A percentile compares a stretch with the other conserved stretches of the same genome.
Evolutionary conservation across 148 eudicot genomes (phyloP).

Genomic region (Pouteria glomerata): DNA sequence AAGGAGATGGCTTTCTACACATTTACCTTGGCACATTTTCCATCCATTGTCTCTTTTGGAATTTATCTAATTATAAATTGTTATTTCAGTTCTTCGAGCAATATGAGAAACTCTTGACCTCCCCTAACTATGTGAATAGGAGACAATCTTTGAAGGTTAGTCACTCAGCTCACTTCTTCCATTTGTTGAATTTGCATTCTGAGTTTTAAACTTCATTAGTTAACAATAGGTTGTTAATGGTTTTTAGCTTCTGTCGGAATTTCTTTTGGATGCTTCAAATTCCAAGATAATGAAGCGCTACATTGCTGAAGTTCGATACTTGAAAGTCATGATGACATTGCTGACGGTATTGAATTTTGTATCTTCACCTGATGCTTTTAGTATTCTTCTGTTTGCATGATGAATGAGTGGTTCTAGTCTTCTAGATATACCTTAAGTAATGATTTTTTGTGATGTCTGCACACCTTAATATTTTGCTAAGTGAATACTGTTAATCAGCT

Average conservation of each 20-base stretch:
- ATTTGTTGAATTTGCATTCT: conserved; percentile 50
- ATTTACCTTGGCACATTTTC: neutral
- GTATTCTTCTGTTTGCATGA: neutral
- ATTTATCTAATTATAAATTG: conserved; percentile 18
- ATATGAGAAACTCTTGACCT: conserved; percentile 72
- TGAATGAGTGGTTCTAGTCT: neutral
- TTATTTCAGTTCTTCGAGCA: conserved; percentile 72
- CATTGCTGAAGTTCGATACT: conserved; percentile 72
- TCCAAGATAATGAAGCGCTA: conserved; percentile 88
- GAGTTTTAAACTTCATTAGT: neutral
- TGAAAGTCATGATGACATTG: conserved; percentile 91
- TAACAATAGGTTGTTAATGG: conserved; percentile 22
- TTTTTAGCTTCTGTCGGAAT: conserved; percentile 82
- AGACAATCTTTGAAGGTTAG: conserved; percentile 95
- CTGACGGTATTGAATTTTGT: conserved; percentile 53
- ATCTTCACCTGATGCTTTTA: neutral
- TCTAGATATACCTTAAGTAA: neutral
- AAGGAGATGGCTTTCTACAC: conserved; percentile 23
- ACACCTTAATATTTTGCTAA: too few species aligned
- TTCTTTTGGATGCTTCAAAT: conserved; percentile 91
- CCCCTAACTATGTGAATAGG: conserved; percentile 87
- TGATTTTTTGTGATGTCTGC: neutral
- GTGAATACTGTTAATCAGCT: neutral
- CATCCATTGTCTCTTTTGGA: conserved; percentile 12
- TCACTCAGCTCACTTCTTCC: neutral